Evolutionary conservation across 2,329 filamentous ascomycete genomes (phyloP), one percentile per base, ranked within the genome.

Genomic region (Trichoderma breve): DNA sequence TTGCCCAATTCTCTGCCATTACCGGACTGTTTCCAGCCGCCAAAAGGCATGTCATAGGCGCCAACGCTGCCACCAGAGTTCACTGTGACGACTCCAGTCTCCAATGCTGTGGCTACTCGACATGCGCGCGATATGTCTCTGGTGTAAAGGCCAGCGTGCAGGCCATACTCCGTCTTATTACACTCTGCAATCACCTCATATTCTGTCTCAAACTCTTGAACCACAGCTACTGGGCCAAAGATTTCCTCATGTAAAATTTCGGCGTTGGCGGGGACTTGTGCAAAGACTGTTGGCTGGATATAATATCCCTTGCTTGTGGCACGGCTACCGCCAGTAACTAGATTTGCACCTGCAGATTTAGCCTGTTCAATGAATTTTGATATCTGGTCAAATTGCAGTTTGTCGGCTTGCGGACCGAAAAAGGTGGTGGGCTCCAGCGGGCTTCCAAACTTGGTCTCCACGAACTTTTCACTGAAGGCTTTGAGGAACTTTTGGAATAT

Each of bases 331-430:
- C 77, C 76, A 1, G 73, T 63, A 0, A 77, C 58, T 0, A 77
- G 18, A 2, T 73, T 60, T 2, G 74, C 71, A 4, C 75, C 76
- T 1, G 74, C 71, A 0, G 67, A 39, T 2, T 77, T 76, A 1
- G 75, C 76, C 1, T 73, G 71, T 0, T 64, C 4, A 58, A 93
- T 88, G 79, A 90, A 90, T 3, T 84, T 84, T 15, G 92, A 82
- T 4, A 93, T 86, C 18, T 87, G 83, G 83, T 91, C 88, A 75
- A 88, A 90, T 76, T 92, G 91, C 18, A 83, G 87, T 51, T 51
- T 51, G 1, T 51, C 43, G n/a, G 43, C 43, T 51, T 51, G 43
- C 43, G 43, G 43, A 3, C 43, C n/a, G 5, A 51, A 51, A 21
- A 4, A 21, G 0, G 43, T 51, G 4, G 43, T 51, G n/a, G 43